Conservation (phyloP, 495 filamentous ascomycete genomes). For the Chaetomidium leptoderma region DNA sequence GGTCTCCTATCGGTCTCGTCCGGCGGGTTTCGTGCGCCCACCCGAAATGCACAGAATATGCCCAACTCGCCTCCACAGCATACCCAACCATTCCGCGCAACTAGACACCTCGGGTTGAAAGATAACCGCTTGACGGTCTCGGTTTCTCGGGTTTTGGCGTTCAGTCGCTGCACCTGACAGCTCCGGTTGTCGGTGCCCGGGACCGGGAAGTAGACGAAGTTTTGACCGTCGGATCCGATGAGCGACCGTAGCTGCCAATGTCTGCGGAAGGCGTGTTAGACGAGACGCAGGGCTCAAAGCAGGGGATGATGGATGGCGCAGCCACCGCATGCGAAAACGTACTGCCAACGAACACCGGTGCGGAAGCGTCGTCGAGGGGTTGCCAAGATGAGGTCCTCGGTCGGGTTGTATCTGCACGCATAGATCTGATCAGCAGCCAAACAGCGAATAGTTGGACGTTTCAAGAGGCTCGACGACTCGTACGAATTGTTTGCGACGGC, state of each 20-base stretch:
- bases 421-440: constrained; percentile 7
- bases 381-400: constrained; percentile 56
- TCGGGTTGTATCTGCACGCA: constrained; percentile 37
- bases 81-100: constrained; percentile 79
- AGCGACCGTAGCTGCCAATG: constrained; percentile 92
- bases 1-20: constrained; percentile 34
- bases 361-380: constrained; percentile 71
- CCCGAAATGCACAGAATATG: constrained; percentile 73
- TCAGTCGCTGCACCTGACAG: constrained; percentile 64
- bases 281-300: constrained; percentile 1
- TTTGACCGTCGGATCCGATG: constrained; percentile 71
- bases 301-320: constrained; percentile 4
- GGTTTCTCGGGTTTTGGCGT: constrained; percentile 65
- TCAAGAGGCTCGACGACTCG: constrained; percentile 7
- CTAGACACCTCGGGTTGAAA: constrained; percentile 80
- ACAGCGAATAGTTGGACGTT: too few relatives aligned
- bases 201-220: constrained; percentile 77
- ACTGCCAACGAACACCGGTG: constrained; percentile 63
- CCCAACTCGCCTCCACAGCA: constrained; percentile 84
- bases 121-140: constrained; percentile 72
- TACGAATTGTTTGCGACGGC: constrained; percentile 52
- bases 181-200: constrained; percentile 42
- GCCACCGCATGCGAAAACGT: constrained; percentile 45
- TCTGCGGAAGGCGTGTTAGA: constrained; percentile 42
- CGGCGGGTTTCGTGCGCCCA: constrained; percentile 38